Conservation (phyloP, 2,329 filamentous ascomycete genomes). For the Cladosporium sp. region DNA sequence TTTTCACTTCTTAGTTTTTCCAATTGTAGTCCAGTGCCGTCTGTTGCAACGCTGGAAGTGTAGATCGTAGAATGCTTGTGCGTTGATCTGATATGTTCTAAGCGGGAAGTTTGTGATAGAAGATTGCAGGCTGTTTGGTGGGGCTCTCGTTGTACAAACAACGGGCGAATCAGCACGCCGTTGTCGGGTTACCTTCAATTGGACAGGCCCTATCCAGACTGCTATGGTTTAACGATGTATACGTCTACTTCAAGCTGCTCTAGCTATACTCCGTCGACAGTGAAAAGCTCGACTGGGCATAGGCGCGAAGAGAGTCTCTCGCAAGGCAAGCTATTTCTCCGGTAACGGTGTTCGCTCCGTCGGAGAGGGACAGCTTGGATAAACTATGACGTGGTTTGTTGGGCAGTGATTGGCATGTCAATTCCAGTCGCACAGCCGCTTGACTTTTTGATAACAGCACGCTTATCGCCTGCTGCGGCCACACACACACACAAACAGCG, state of each 20-base stretch:
- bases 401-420: conserved; percentile 5
- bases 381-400: not conserved
- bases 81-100: conserved; percentile 2
- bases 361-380: not conserved
- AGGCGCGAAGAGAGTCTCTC: not conserved
- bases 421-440: not conserved
- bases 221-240: not conserved
- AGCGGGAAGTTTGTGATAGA: conserved; percentile 5
- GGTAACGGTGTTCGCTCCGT: not conserved
- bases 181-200: not conserved
- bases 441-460: not conserved
- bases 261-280: too few relatives aligned
- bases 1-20: not conserved
- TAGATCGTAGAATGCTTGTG: not conserved
- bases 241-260: not conserved
- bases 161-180: conserved; percentile 4
- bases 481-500: not conserved
- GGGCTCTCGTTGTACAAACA: not conserved
- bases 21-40: not conserved
- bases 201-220: not conserved
- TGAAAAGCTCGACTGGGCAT: too few relatives aligned
- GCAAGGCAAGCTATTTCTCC: not conserved
- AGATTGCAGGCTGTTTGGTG: conserved; percentile 3
- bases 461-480: not conserved
- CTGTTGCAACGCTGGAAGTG: not conserved